A percentile compares a stretch with the other conserved stretches of the same genome.
Evolutionary conservation across 1,284 basidiomycete species (phyloP).

Genomic region (Sporisorium graminicola): DNA sequence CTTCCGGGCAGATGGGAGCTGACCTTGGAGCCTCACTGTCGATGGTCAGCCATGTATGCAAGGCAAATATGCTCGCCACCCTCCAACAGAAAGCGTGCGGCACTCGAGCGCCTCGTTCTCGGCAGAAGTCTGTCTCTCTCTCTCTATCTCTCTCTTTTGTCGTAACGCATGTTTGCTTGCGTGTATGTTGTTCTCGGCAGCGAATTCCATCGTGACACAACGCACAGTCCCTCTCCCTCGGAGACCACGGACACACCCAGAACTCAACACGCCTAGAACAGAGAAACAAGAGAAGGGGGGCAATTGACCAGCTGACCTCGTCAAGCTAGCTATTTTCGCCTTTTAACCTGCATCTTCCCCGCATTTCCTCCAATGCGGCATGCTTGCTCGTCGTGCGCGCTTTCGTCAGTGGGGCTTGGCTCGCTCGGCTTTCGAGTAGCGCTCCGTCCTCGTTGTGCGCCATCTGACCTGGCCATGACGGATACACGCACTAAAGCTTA

Average conservation of each 20-base stretch:
- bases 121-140: neutral
- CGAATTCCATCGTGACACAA: neutral
- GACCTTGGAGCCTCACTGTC: too few species aligned
- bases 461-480: conserved; percentile 3
- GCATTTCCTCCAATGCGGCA: neutral
- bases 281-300: neutral
- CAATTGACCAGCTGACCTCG: neutral
- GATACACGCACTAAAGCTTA: too few species aligned
- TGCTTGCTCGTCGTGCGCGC: neutral
- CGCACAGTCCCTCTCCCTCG: too few species aligned
- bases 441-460: neutral
- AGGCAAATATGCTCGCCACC: too few species aligned
- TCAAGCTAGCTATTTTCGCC: neutral
- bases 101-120: neutral
- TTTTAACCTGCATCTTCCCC: neutral
- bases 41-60: too few species aligned
- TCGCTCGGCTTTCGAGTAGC: neutral
- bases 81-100: neutral
- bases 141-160: too few species aligned
- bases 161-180: too few species aligned
- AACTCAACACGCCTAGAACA: too few species aligned
- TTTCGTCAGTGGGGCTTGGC: neutral
- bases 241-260: neutral
- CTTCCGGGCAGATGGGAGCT: too few species aligned
- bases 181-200: neutral